Conservation (phyloP, 176 grass and related monocot species). For the Aegilops speltoides region DNA sequence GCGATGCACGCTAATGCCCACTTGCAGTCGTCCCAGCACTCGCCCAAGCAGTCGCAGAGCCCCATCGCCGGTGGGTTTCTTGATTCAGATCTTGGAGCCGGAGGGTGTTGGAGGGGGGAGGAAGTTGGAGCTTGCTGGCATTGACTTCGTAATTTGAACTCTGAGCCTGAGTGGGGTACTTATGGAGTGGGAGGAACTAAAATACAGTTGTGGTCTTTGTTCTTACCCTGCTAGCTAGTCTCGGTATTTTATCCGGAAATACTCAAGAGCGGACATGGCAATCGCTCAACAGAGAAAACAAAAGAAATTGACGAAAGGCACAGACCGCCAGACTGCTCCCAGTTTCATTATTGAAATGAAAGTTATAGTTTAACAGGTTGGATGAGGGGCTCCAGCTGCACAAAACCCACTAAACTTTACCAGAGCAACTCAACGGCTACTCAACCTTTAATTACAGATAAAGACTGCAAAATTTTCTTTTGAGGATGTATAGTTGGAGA, state of each 20-base stretch:
- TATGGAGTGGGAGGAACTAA: not conserved
- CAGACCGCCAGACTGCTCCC: too few species aligned
- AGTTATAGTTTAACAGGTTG: too few species aligned
- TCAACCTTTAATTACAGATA: too few species aligned
- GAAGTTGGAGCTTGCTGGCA: not conserved
- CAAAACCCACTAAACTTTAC: not conserved
- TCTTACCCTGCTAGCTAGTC: not conserved
- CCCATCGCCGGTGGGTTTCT: not conserved
- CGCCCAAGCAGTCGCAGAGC: too few species aligned
- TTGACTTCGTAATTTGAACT: not conserved
- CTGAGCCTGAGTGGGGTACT: not conserved
- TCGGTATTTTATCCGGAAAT: not conserved
- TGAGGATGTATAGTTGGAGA: too few species aligned
- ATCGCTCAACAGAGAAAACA: too few species aligned
- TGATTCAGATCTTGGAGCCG: not conserved
- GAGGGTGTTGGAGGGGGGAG: not conserved
- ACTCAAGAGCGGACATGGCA: too few species aligned
- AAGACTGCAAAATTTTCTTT: too few species aligned
- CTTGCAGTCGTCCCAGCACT: not conserved
- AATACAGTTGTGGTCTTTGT: not conserved
- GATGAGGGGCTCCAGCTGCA: too few species aligned
- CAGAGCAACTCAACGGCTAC: not conserved
- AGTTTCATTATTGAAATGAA: not conserved
- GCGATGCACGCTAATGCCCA: not conserved
- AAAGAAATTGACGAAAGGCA: too few species aligned